Conservation (phyloP, 768 basidiomycete genomes). For the Termitomyces sp. region DNA sequence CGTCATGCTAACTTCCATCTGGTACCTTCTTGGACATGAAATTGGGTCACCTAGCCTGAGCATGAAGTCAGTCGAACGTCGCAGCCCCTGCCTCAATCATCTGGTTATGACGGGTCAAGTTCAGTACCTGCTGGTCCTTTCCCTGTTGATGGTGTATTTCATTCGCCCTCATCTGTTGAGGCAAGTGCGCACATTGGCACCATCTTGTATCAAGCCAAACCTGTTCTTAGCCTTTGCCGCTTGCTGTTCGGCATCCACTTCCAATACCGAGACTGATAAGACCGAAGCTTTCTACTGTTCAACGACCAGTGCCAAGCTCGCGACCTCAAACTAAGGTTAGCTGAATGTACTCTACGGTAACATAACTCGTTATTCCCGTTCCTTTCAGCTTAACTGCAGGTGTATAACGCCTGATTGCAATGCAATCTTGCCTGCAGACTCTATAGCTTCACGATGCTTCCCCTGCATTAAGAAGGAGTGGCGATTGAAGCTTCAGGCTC, state of each 20-base stretch:
- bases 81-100: neutral
- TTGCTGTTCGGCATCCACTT: neutral
- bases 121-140: too few relatives aligned
- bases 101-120: neutral
- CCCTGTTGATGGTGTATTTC: neutral
- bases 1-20: neutral
- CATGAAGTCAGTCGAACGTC: neutral
- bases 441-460: constrained; percentile 9
- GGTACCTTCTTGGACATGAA: neutral
- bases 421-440: neutral
- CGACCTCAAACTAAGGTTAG: neutral
- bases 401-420: constrained; percentile 11
- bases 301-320: neutral
- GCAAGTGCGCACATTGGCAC: neutral
- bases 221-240: neutral
- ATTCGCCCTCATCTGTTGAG: neutral
- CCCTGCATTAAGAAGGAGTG: constrained; percentile 13
- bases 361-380: neutral
- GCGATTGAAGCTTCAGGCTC: constrained; percentile 6
- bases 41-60: neutral
- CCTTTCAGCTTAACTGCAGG: neutral
- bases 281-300: neutral
- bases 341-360: neutral
- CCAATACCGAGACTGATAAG: neutral
- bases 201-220: neutral